These are phyloP conservation scores for Kurtzmaniella natalensis DNA, from an alignment of 1,139 yeast genomes.

Conservation along the genomic window DNA sequence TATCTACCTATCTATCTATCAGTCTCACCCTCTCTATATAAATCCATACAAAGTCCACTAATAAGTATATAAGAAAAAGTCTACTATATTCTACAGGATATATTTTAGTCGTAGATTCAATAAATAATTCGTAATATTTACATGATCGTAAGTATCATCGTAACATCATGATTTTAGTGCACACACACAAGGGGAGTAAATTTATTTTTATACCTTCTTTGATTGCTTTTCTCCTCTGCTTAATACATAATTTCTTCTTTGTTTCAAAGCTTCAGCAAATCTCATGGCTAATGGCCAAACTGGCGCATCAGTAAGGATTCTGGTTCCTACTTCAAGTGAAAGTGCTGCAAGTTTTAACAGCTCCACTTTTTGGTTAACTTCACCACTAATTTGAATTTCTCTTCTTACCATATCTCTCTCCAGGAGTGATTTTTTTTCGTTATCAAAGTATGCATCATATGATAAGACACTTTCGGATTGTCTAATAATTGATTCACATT, in stretches of 20 bases:
- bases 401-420: conserved; percentile 1
- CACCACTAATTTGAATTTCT: conserved; percentile 1
- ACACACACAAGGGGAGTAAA: too few relatives aligned
- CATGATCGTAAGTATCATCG: conserved; percentile 1
- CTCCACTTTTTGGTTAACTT: neutral
- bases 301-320: conserved; percentile 75
- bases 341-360: conserved; percentile 2
- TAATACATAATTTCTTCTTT: conserved; percentile 26
- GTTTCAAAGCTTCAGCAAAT: conserved; percentile 71
- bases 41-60: too few relatives aligned
- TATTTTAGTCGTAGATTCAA: conserved; percentile 1
- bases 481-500: conserved; percentile 46
- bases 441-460: neutral
- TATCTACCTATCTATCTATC: too few relatives aligned
- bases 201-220: too few relatives aligned
- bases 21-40: too few relatives aligned
- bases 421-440: neutral
- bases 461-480: conserved; percentile 53
- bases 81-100: too few relatives aligned
- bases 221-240: too few relatives aligned
- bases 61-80: too few relatives aligned
- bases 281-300: conserved; percentile 77
- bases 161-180: conserved; percentile 1
- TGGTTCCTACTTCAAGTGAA: conserved; percentile 46
- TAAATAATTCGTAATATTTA: conserved; percentile 2